A percentile compares a stretch with the other conserved stretches of the same genome.
These are phyloP conservation scores for Halophytophthora batemanensis DNA, from an alignment of 352 stramenopile genomes.

Conservation along the genomic window DNA sequence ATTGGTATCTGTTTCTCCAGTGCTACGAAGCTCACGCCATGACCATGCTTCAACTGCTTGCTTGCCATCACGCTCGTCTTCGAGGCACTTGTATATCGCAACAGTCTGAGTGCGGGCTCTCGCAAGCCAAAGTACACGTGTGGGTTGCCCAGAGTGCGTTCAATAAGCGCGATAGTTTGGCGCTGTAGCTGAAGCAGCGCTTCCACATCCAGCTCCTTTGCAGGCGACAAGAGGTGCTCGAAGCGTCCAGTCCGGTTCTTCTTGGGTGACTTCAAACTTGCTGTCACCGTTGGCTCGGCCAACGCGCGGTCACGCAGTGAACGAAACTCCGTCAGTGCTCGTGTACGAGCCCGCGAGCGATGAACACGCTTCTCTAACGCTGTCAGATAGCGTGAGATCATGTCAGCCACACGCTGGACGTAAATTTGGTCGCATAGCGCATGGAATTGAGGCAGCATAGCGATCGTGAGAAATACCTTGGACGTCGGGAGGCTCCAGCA, in stretches of 20 bases:
- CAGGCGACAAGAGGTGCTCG: constrained; percentile 17
- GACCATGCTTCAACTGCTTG: constrained; percentile 53
- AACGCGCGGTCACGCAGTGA: constrained; percentile 26
- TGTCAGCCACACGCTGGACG: constrained; percentile 35
- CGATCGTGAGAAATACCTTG: constrained; percentile 38
- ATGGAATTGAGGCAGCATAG: constrained; percentile 37
- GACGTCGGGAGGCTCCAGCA: constrained; percentile 22
- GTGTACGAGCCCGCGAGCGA: constrained; percentile 34
- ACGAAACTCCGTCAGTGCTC: constrained; percentile 25
- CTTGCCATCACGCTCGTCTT: constrained; percentile 48
- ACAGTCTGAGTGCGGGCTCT: constrained; percentile 40
- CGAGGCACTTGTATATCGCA: constrained; percentile 58
- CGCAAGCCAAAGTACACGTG: constrained; percentile 65
- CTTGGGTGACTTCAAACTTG: neutral
- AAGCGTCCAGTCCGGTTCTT: constrained; percentile 5
- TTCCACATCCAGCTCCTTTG: constrained; percentile 50
- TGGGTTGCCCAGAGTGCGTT: constrained; percentile 26
- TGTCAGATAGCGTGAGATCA: constrained; percentile 31
- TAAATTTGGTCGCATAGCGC: constrained; percentile 49
- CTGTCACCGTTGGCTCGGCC: neutral
- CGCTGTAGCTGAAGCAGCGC: constrained; percentile 31
- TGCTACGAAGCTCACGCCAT: constrained; percentile 56
- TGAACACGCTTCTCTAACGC: constrained; percentile 35
- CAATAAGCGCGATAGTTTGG: constrained; percentile 30
- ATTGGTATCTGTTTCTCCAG: constrained; percentile 39